Percentiles rank a stretch among this genome's conserved stretches.
Conservation (phyloP, 139 green algal genomes). For the Micractinium sp. region DNA sequence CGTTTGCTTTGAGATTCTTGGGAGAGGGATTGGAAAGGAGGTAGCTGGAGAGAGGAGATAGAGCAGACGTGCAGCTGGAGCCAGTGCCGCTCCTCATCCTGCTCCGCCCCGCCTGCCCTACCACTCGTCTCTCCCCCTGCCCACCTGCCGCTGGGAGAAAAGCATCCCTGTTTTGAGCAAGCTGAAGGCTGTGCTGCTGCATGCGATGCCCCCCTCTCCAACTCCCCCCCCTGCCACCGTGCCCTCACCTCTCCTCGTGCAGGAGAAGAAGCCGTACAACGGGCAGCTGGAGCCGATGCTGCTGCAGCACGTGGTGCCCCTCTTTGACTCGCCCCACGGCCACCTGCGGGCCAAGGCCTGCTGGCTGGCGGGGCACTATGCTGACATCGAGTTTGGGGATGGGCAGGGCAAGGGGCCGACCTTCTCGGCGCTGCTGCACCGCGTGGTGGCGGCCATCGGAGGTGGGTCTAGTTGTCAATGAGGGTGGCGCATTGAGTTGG, state of each 20-base stretch:
- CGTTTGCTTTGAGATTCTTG: too few species aligned
- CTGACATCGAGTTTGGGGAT: slow-evolving; percentile 81
- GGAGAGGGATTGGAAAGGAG: too few species aligned
- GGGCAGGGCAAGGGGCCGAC: slow-evolving; percentile 55
- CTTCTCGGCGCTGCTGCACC: slow-evolving; percentile 78
- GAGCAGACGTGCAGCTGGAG: too few species aligned
- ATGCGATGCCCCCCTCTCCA: background rate
- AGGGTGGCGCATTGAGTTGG: background rate
- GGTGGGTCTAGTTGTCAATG: background rate
- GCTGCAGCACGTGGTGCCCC: slow-evolving; percentile 76
- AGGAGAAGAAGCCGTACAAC: slow-evolving; percentile 81
- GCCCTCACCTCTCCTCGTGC: background rate
- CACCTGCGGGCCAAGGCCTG: slow-evolving; percentile 93
- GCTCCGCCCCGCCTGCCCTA: too few species aligned
- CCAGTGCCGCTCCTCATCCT: too few species aligned
- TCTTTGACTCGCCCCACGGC: slow-evolving; percentile 66
- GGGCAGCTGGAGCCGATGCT: slow-evolving; percentile 88
- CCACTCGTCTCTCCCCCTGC: too few species aligned
- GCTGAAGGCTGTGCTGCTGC: too few species aligned
- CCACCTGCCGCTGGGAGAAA: too few species aligned
- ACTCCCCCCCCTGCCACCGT: background rate
- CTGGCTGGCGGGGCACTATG: slow-evolving; percentile 88
- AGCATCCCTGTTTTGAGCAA: too few species aligned
- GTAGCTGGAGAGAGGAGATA: too few species aligned
- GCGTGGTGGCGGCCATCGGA: slow-evolving; percentile 61